Conservation (phyloP, 768 basidiomycete species). For the Royoungia palumana region DNA sequence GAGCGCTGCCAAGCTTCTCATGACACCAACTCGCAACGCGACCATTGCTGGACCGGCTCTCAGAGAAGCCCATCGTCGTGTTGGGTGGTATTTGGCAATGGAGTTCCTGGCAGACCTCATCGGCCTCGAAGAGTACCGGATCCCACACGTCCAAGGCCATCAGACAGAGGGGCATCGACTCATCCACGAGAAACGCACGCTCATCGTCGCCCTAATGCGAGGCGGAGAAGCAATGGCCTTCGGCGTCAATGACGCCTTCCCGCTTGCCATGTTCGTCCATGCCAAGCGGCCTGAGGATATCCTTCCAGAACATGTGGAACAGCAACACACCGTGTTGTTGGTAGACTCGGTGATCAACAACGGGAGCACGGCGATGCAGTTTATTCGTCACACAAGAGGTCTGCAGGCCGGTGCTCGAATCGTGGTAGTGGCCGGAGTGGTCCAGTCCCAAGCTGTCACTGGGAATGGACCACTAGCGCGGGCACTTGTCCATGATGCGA, state of each 20-base stretch:
- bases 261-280: constrained; percentile 14
- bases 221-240: constrained; percentile 14
- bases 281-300: constrained; percentile 13
- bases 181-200: constrained; percentile 11
- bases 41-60: constrained; percentile 14
- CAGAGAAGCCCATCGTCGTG: constrained; percentile 15
- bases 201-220: constrained; percentile 16
- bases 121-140: constrained; percentile 13
- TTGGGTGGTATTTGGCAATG: constrained; percentile 16
- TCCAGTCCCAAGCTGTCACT: constrained; percentile 13
- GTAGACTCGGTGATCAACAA: constrained; percentile 15
- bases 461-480: constrained; percentile 9
- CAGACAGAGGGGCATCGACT: constrained; percentile 14
- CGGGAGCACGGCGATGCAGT: constrained; percentile 13
- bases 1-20: constrained; percentile 12
- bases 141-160: constrained; percentile 15
- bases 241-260: constrained; percentile 12
- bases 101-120: constrained; percentile 16
- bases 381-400: constrained; percentile 9
- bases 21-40: constrained; percentile 13
- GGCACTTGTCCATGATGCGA: constrained; percentile 12
- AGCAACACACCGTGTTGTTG: constrained; percentile 14
- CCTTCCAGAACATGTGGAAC: constrained; percentile 12
- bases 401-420: constrained; percentile 14
- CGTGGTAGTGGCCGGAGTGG: constrained; percentile 13